A percentile compares a stretch with the other conserved stretches of the same genome.
phyloP scores from a whole-genome alignment of 192 early-diverging fungal genomes.

The Thoreauomyces humboldtii region DNA sequence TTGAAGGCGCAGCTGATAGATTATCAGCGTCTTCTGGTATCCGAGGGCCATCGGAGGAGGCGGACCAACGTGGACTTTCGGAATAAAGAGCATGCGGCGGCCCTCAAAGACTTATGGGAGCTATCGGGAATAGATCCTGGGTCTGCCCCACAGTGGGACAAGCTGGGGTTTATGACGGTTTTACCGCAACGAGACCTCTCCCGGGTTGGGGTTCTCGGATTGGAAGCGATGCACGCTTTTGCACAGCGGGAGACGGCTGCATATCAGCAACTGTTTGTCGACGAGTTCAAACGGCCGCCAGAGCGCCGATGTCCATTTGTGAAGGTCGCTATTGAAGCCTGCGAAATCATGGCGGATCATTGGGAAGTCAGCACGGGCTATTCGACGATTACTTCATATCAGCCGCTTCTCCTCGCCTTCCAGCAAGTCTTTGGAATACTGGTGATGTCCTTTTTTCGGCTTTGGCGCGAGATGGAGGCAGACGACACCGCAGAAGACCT shows the following conservation, averaged over 20 bases:
- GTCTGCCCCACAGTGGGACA: constrained; percentile 51
- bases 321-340: constrained; percentile 59
- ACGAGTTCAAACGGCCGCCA: constrained; percentile 31
- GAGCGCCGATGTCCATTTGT: constrained; percentile 55
- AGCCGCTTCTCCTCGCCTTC: constrained; percentile 64
- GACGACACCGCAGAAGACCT: constrained; percentile 29
- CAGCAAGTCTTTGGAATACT: constrained; percentile 56
- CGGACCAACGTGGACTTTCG: constrained; percentile 46
- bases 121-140: constrained; percentile 44
- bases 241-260: constrained; percentile 17
- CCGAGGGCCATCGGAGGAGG: constrained; percentile 53
- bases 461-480: constrained; percentile 68
- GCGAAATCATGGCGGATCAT: constrained; percentile 64
- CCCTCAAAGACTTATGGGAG: constrained; percentile 58
- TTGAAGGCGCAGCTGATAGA: constrained; percentile 57
- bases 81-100: constrained; percentile 48
- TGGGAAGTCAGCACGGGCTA: constrained; percentile 69
- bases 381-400: constrained; percentile 55
- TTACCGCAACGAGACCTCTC: constrained; percentile 59
- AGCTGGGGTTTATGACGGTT: constrained; percentile 64
- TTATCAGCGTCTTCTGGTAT: constrained; percentile 61
- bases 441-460: constrained; percentile 50
- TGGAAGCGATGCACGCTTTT: constrained; percentile 63
- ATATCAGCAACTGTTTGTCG: constrained; percentile 15
- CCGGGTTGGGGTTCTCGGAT: constrained; percentile 60